Evolutionary conservation across 2,329 filamentous ascomycete genomes (phyloP).

Genomic region (Stachybotrys chartarum): DNA sequence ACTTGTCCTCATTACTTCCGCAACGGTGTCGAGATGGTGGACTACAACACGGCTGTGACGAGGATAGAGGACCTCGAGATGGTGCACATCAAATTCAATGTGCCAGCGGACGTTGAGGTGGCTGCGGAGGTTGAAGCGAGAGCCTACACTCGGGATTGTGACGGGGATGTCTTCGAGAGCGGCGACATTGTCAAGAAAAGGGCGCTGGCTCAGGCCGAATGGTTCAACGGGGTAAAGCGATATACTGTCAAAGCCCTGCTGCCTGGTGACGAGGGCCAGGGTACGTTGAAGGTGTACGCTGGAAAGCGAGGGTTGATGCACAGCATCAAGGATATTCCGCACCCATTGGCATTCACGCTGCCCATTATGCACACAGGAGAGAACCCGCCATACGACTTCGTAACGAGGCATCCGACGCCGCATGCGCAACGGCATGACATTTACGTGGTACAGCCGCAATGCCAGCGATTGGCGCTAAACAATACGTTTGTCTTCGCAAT

Average conservation of each 20-base stretch:
- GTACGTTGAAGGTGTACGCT: conserved; percentile 83
- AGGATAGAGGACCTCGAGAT: conserved; percentile 90
- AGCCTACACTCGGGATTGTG: conserved; percentile 70
- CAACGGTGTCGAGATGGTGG: conserved; percentile 68
- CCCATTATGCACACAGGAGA: conserved; percentile 85
- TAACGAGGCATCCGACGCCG: conserved; percentile 87
- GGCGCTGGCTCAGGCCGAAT: conserved; percentile 85
- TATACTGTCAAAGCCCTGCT: conserved; percentile 91
- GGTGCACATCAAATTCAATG: conserved; percentile 80
- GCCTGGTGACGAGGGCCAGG: conserved; percentile 85
- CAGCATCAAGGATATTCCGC: conserved; percentile 91
- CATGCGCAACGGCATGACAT: conserved; percentile 97
- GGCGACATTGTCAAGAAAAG: conserved; percentile 81
- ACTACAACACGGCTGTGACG: conserved; percentile 83
- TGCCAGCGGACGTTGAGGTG: conserved; percentile 84
- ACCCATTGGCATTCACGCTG: conserved; percentile 82
- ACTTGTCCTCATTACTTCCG: conserved; percentile 86
- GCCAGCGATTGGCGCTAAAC: conserved; percentile 77
- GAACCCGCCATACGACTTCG: conserved; percentile 91
- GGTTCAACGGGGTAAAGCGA: conserved; percentile 78
- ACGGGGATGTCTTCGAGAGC: conserved; percentile 90
- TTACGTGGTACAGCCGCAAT: conserved; percentile 95
- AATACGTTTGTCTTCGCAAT: conserved; percentile 98
- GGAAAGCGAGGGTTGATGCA: conserved; percentile 96
- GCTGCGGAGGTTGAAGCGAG: conserved; percentile 87